Base-by-base conservation (phyloP, 1,284 basidiomycete genomes). In the Puccinia hordei region DNA sequence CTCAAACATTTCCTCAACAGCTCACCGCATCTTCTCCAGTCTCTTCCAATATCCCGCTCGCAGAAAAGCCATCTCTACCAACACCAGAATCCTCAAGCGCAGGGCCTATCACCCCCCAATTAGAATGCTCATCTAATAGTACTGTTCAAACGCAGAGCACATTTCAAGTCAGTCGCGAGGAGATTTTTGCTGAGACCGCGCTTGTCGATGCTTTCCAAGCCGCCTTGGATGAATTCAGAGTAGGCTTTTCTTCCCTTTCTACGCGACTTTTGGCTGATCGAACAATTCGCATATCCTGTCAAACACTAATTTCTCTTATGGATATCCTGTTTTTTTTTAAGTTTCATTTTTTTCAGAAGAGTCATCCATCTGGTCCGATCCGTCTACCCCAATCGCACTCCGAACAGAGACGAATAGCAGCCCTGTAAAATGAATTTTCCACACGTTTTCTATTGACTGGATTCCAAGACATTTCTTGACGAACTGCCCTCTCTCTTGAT, bases 171-270 rank as follows among this genome's bases (percentile, higher is more conserved):
- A 68, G 63, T 51, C 44, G 49, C 19, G 49, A 66, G 24, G 75
- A 77, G 35, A 77, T 68, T 1, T 77, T 77, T 68, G 59, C 75
- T 22, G 61, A 68, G 22, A 66, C 44, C 13, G 61, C 75, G 2
- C 46, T 77, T 22, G 51, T 77, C 0, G 61, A 77, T 68, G 75
- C 75, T 30, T 77, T 77, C 38, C 59, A 77, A n/a, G 75, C 75
- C 13, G 49, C 75, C 49, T 24, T 77, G 24, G 41, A 33, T 41
- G 75, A 77, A 51, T 77, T 68, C 63, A 17, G 30, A 27, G 75
- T 77, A 51, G 35, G 30, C 38, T 2, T 66, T 1, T 46, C 17
- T 44, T 44, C 61, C 13, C 12, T 59, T 41, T n/a, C 30, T 17
- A n/a, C 27, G 2, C 38, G 13, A n/a, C 12, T 30, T 59, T 59